These are phyloP conservation scores for Puccinia brachypodii DNA, from an alignment of 1,284 basidiomycete genomes.

Conservation along the genomic window DNA sequence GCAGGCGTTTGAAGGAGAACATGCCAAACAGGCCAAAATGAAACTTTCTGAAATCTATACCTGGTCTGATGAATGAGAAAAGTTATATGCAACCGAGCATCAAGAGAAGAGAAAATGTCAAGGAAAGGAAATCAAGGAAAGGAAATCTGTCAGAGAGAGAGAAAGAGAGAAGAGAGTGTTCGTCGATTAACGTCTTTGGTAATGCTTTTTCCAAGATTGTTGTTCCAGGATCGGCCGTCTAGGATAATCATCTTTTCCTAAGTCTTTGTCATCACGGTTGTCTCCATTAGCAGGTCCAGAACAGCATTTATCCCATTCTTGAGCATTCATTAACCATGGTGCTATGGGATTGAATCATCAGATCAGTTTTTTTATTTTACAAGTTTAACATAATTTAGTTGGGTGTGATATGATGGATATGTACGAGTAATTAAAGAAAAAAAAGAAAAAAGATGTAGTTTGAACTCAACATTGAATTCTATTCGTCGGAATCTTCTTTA, in stretches of 20 bases:
- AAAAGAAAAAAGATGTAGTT: conserved; percentile 47
- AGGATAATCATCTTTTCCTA: conserved; percentile 12
- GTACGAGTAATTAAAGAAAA: not conserved
- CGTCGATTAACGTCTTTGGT: conserved; percentile 30
- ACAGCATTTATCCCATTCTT: conserved; percentile 18
- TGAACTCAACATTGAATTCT: conserved; percentile 54
- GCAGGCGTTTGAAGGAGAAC: too few relatives aligned
- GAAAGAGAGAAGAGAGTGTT: not conserved
- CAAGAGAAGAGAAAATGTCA: not conserved
- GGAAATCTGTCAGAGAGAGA: not conserved
- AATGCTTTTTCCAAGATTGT: conserved; percentile 45
- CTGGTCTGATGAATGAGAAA: not conserved
- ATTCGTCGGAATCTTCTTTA: conserved; percentile 57
- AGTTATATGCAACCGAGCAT: not conserved
- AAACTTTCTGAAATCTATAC: too few relatives aligned
- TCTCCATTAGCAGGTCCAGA: not conserved
- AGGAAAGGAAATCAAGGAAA: not conserved
- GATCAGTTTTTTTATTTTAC: not conserved
- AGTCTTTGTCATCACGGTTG: not conserved
- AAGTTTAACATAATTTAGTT: not conserved
- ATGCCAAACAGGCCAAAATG: too few relatives aligned
- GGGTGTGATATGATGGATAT: too few relatives aligned
- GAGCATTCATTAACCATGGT: conserved; percentile 36
- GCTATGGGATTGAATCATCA: not conserved
- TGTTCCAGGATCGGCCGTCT: conserved; percentile 34